phyloP scores from a whole-genome alignment of 1,284 basidiomycete species.

The Leccinum pachyderme region DNA sequence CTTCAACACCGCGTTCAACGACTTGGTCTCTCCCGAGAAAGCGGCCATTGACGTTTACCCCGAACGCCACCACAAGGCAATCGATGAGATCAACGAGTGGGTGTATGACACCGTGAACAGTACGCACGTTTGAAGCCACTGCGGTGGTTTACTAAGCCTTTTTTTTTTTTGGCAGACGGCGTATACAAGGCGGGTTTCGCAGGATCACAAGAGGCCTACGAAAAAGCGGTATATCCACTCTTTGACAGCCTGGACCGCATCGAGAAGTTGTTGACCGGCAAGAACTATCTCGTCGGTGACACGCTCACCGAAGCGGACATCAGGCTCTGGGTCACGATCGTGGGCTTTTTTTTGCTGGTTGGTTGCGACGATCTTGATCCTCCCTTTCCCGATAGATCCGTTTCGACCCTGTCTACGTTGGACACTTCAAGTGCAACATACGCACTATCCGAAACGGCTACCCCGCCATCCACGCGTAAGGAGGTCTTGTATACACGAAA shows the following conservation, averaged over 20 bases:
- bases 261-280: constrained; percentile 75
- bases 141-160: neutral
- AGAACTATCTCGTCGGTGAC: constrained; percentile 82
- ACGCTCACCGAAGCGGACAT: constrained; percentile 90
- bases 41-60: constrained; percentile 80
- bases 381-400: constrained; percentile 22
- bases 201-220: constrained; percentile 78
- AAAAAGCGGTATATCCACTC: constrained; percentile 66
- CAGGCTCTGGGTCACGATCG: constrained; percentile 87
- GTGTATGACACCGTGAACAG: constrained; percentile 84
- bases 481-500: neutral
- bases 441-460: constrained; percentile 77
- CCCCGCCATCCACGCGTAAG: constrained; percentile 72
- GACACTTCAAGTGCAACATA: constrained; percentile 94
- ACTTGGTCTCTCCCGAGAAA: constrained; percentile 62
- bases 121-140: constrained; percentile 29
- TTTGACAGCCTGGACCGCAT: constrained; percentile 81
- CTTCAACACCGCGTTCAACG: constrained; percentile 84
- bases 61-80: constrained; percentile 65
- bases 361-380: neutral
- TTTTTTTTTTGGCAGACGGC: constrained; percentile 49
- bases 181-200: constrained; percentile 94
- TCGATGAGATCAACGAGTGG: constrained; percentile 88
- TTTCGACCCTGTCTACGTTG: constrained; percentile 84
- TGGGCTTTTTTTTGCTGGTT: constrained; percentile 47